Evolutionary conservation across 805 yeast genomes (phyloP), one percentile per base, ranked within the genome.

Genomic region (Cyberlindnera bimundalis): DNA sequence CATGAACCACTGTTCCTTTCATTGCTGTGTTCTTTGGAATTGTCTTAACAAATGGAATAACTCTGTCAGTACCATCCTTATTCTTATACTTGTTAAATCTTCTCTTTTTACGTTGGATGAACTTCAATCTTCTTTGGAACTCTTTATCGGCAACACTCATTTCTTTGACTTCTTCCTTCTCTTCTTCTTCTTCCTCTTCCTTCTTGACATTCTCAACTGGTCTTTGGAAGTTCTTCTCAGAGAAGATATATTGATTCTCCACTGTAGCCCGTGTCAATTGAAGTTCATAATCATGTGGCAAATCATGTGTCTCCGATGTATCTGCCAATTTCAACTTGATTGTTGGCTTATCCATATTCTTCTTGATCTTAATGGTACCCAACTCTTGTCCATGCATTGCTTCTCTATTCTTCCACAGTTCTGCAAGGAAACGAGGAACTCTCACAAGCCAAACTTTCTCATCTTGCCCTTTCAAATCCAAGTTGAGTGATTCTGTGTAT

Each of bases 361-460:
- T 39, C 42, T 64, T 65, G 52, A 65, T 74, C 48, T 79, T 79
- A 27, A 93, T 85, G 51, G 78, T 80, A 6, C 96, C 95, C 48
- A 93, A 65, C 45, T 81, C 81, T 55, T 82, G 80, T 6, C 96
- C 96, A 39, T 77, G 73, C 36, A 83, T 63, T 32, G 67, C 66
- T 18, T 71, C 77, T 39, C 76, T 72, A 47, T 82, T 73, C 39
- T 79, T 73, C 96, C 97, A 88, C 49, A 76, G 71, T 29, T 82
- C 86, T 23, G 95, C 84, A 46, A 93, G 67, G 56, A 88, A 88
- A 56, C 86, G 79, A 2, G 99, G 98, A 56, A 93, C 67, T 52
- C 93, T 78, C 18, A 93, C 96, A 17, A 93, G 69, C 99, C 98
- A 93, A 30, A 93, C 81, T 51, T 88, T 88, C 54, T 84, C 81